Evolutionary conservation across 2,329 filamentous ascomycete genomes (phyloP), one percentile per base, ranked within the genome.

Genomic region (Botrytis paeoniae): DNA sequence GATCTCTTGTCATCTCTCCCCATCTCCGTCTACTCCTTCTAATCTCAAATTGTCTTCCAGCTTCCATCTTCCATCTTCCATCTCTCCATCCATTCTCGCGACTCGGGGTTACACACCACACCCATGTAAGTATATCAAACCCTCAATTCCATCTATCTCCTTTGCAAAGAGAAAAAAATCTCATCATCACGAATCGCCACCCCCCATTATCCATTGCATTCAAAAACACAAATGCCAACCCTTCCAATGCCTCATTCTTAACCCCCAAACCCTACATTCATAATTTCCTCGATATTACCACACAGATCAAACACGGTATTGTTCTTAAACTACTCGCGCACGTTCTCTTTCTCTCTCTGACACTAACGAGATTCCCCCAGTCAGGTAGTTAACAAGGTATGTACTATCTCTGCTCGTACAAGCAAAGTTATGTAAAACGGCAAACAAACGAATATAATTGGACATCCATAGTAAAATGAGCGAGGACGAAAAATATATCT

Each of bases 261-360:
- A 39, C 32, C 45, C 63, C 43, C 63, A 37, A 48, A 66, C 63
- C 63, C 63, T 66, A 66, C 64, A 66, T 25, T 5, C 37, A 66
- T 66, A 51, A 66, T 66, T 66, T 54, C 64, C 64, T 54, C 45
- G 37, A 66, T 51, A 66, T 54, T 66, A 39, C 64, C 64, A 54
- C 43, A 39, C 64, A 39, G 64, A 54, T 32, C 48, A 43, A 22
- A 66, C 64, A 54, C 32, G 32, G 64, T 51, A 39, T 51, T n/a
- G 25, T 18, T 66, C n/a, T 64, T 43, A 32, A 45, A 32, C 37
- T 39, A 14, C 48, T 22, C 14, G 29, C 43, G 64, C 64, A 66
- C 64, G 25, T 35, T 51, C 63, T 35, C 29, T 35, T 18, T 25
- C 16, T 16, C 45, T 5, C 35, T 4, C 59, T 37, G 29, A 12